Base-by-base conservation (phyloP, 805 yeast genomes). In the Pichia cabralensis region DNA sequence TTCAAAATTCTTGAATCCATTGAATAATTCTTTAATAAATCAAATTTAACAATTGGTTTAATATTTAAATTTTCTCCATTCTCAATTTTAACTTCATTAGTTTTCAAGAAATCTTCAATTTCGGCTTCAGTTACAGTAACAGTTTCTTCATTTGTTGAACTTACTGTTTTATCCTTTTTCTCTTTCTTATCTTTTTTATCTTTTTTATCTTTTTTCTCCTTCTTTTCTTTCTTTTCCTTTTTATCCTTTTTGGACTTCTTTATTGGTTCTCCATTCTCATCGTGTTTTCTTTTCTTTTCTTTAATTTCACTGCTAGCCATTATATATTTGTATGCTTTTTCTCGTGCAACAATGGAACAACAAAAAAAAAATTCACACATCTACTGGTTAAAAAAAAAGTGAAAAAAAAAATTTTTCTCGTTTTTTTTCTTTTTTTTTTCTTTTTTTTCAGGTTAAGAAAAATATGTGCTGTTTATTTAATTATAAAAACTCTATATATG, bases 71-170 rank as follows among this genome's bases (percentile, higher is more conserved):
- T 54, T 8, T 43, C 29, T 22, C 81, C 76, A 52, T 83, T 94
- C 44, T 83, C 94, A 33, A 88, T 71, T 12, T 80, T 68, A 32
- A 86, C 88, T 45, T 81, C 89, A 56, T 88, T 83, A 19, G 69
- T 74, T 35, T 65, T 56, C 44, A 77, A 65, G 53, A 81, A 92
- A 7, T 62, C 58, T 31, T 74, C 77, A 37, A 81, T 61, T 8
- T 76, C 84, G 6, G 68, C 51, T 44, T 70, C 24, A 15, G 31
- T 32, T 11, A 28, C 33, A 25, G 16, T 21, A n/a, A 25, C 30
- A 10, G 27, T 21, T 13, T 21, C 30, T 19, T 27, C 31, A 12
- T 22, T 21, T 5, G 24, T 11, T 28, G 30, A 23, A 19, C 20
- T 12, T 15, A 35, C 10, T 14, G 25, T n/a, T 16, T 36, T 10